These are phyloP conservation scores for Rutstroemia sp. DNA, from an alignment of 2,329 filamentous ascomycete genomes.

Conservation along the genomic window DNA sequence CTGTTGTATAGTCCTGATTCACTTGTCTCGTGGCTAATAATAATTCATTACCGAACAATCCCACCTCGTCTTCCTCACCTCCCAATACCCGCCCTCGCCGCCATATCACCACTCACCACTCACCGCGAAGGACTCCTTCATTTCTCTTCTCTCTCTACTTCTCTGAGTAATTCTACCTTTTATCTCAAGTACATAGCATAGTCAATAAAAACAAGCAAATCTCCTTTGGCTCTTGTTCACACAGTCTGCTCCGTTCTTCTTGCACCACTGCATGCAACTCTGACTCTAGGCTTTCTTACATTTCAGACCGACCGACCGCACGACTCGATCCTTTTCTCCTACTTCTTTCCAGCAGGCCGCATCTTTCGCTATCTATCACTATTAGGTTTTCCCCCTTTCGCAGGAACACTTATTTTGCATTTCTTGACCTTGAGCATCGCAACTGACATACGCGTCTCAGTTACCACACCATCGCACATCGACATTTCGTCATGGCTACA, in stretches of 20 bases:
- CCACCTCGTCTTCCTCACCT: constrained; percentile 6
- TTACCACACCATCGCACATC: neutral
- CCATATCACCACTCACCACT: neutral
- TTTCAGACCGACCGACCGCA: constrained; percentile 15
- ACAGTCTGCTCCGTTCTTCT: constrained; percentile 29
- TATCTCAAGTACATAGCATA: constrained; percentile 40
- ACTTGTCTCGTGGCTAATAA: neutral
- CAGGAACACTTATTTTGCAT: constrained; percentile 27
- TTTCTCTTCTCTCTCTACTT: constrained; percentile 20
- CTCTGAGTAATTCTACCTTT: constrained; percentile 14
- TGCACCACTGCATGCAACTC: constrained; percentile 20
- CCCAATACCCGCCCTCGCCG: constrained; percentile 10
- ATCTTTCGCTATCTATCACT: constrained; percentile 22
- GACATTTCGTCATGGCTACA: constrained; percentile 44
- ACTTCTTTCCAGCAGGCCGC: neutral
- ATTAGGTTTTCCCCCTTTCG: constrained; percentile 16
- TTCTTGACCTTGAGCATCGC: constrained; percentile 1
- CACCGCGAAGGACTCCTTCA: constrained; percentile 9
- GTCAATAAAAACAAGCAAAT: constrained; percentile 40
- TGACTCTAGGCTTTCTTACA: constrained; percentile 25
- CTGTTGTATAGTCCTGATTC: neutral
- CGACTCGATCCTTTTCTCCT: constrained; percentile 4
- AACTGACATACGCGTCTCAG: neutral
- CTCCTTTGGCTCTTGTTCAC: constrained; percentile 21
- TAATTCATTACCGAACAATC: constrained; percentile 9